Evolutionary conservation across 495 filamentous ascomycete species (phyloP), one percentile per base, ranked within the genome.

Genomic region (Choiromyces venosus): DNA sequence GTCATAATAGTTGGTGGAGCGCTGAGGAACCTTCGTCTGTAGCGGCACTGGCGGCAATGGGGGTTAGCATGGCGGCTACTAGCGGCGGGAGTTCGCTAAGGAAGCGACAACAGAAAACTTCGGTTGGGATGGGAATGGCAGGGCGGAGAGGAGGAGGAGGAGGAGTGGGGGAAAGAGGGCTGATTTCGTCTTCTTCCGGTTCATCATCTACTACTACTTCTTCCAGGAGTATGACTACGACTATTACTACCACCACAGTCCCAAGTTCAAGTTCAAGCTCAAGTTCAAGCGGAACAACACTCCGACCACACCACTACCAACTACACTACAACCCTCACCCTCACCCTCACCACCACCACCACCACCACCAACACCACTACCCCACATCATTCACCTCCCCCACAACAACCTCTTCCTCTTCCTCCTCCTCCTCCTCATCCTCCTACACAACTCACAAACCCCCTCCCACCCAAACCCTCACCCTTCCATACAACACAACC

Each of bases 401-500:
- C 3, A 16, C n/a, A 10, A 61, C 72, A 4, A 76, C 74, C 2
- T 6, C 72, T 4, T 70, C 74, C 40, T 71, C 74, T 5, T 72
- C 74, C 40, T 77, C 40, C 56, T 71, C 74, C 16, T 56, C 67
- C 6, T 76, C 75, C 18, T 76, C 68, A 12, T 67, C 69, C 36
- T 61, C 52, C 9, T 76, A 61, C 5, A 19, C 35, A 29, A 37
- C 68, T 46, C 66, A 38, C 9, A 19, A 25, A 18, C 69, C 69
- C n/a, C 40, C 36, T 38, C 72, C 68, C 37, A 56, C n/a, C 37
- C 68, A n/a, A 74, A 44, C 44, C 52, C 70, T 9, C 6, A 46
- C 37, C 40, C 16, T 78, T 16, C 69, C 69, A 69, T 70, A 74
- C 33, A 78, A 77, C 40, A 79, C 74, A 29, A 69, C 74, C 1